These are phyloP conservation scores for Leccinum subgranulosum DNA, from an alignment of 768 basidiomycete genomes.

Conservation along the genomic window DNA sequence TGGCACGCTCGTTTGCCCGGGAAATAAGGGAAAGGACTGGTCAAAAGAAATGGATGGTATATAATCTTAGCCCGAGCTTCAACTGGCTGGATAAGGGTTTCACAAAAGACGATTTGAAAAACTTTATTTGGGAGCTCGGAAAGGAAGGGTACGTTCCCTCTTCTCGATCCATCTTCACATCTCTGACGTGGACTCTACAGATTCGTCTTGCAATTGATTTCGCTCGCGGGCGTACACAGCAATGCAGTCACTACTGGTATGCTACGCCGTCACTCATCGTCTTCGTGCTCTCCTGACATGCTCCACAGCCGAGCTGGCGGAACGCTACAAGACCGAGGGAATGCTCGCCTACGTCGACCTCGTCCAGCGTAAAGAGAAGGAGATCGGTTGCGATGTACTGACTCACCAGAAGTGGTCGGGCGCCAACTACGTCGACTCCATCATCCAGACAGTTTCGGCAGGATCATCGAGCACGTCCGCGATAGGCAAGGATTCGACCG, in stretches of 20 bases:
- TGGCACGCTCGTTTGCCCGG: conserved; percentile 76
- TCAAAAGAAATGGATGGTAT: conserved; percentile 71
- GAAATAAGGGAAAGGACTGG: conserved; percentile 71
- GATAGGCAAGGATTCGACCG: conserved; percentile 84
- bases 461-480: conserved; percentile 87
- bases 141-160: conserved; percentile 66
- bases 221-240: conserved; percentile 86
- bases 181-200: conserved; percentile 35
- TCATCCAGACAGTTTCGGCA: conserved; percentile 78
- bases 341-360: conserved; percentile 93
- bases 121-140: conserved; percentile 86
- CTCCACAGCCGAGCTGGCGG: conserved; percentile 67
- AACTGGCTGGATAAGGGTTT: conserved; percentile 89
- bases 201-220: conserved; percentile 86
- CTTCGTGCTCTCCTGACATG: conserved; percentile 3
- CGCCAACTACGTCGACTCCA: conserved; percentile 86
- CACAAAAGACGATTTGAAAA: conserved; percentile 70
- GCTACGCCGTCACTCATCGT: conserved; percentile 32
- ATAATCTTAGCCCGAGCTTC: conserved; percentile 92
- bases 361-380: conserved; percentile 85
- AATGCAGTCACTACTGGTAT: conserved; percentile 74
- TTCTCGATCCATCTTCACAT: neutral
- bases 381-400: conserved; percentile 83
- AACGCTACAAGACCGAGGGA: conserved; percentile 78
- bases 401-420: conserved; percentile 98